These are phyloP conservation scores for Aegilops tauschii DNA, from an alignment of 176 grass and related monocot species.

Conservation along the genomic window DNA sequence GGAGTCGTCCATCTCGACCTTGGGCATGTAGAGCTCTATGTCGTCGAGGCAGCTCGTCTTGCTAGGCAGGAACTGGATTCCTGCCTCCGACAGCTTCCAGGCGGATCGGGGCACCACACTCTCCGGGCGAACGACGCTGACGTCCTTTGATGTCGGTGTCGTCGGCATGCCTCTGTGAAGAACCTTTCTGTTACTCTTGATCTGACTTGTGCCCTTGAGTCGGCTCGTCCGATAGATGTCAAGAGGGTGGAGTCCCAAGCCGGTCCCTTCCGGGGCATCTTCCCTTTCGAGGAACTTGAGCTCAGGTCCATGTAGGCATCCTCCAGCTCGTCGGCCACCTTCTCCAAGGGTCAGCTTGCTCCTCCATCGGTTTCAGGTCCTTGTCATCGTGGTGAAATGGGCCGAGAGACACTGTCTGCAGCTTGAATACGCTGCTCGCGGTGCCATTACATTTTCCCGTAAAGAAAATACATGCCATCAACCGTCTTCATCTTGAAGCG, in stretches of 20 bases:
- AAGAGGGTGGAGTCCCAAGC: constrained; percentile 28
- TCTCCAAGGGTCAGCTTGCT: constrained; percentile 2
- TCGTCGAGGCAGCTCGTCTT: neutral
- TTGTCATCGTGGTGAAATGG: constrained; percentile 49
- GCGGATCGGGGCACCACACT: constrained; percentile 16
- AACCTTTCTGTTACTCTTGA: no score
- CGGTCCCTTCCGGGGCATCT: neutral
- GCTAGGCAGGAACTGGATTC: constrained; percentile 36
- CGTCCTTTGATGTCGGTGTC: no score
- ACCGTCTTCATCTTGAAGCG: constrained; percentile 31
- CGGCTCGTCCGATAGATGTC: constrained; percentile 34
- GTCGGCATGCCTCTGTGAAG: no score
- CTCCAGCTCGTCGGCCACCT: constrained; percentile 16
- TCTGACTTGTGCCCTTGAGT: neutral
- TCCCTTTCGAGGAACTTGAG: constrained; percentile 5
- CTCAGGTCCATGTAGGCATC: constrained; percentile 37
- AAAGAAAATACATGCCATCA: neutral
- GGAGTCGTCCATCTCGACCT: no score
- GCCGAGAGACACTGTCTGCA: constrained; percentile 54
- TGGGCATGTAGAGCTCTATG: neutral
- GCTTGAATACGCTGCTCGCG: constrained; percentile 22
- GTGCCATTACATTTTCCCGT: no score
- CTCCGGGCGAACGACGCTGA: neutral
- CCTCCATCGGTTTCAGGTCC: constrained; percentile 48
- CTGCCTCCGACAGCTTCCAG: constrained; percentile 31